phyloP scores from a whole-genome alignment of 192 early-diverging fungal species.

The Backusella westeae region DNA sequence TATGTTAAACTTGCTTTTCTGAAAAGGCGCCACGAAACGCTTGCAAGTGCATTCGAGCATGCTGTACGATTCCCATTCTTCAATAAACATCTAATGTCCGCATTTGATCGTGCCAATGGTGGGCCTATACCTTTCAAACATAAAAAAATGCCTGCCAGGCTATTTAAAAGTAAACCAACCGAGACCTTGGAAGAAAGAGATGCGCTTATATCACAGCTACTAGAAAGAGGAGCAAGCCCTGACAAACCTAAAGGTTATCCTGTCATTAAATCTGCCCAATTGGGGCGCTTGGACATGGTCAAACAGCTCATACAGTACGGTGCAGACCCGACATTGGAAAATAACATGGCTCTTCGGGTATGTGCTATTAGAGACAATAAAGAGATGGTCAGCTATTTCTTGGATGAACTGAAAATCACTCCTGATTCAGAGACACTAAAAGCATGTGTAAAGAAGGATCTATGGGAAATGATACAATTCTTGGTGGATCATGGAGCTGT shows the following conservation, averaged over 20 bases:
- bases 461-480: conserved; percentile 35
- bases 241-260: conserved; percentile 40
- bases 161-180: conserved; percentile 17
- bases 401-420: conserved; percentile 33
- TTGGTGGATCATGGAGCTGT: conserved; percentile 40
- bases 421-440: conserved; percentile 34
- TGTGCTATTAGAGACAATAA: conserved; percentile 26
- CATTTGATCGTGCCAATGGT: conserved; percentile 13
- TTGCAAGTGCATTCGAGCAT: conserved; percentile 6
- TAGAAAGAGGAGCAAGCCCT: conserved; percentile 36
- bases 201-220: conserved; percentile 20
- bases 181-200: conserved; percentile 3
- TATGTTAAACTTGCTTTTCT: conserved; percentile 27
- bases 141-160: conserved; percentile 27
- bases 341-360: conserved; percentile 35
- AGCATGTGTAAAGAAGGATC: conserved; percentile 28
- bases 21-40: background rate
- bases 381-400: conserved; percentile 31
- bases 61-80: conserved; percentile 28
- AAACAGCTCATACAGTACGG: conserved; percentile 29
- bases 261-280: conserved; percentile 36
- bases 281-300: conserved; percentile 29
- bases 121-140: background rate
- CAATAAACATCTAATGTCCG: background rate
- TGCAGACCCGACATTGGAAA: conserved; percentile 28